These are phyloP conservation scores for Dendrobium chrysotoxum DNA, from an alignment of 106 monocot species.

Conservation along the genomic window DNA sequence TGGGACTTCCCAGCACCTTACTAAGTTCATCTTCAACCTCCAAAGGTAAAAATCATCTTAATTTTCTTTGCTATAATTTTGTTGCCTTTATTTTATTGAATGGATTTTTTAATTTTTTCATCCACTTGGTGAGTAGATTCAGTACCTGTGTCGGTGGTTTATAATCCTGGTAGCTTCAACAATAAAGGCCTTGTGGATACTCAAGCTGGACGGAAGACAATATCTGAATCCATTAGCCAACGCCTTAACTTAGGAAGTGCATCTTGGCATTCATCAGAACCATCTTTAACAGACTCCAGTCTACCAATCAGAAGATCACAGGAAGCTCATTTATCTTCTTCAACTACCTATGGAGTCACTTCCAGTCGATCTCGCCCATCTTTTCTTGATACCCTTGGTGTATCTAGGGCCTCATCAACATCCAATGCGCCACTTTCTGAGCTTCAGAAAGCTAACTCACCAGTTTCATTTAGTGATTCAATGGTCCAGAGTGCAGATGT, in stretches of 20 bases:
- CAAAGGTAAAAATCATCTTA: slow-evolving; percentile 20
- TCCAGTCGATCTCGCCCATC: slow-evolving; percentile 56
- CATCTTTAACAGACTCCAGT: slow-evolving; percentile 34
- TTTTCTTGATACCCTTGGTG: slow-evolving; percentile 82
- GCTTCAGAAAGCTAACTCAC: slow-evolving; percentile 10
- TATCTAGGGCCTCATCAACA: slow-evolving; percentile 34
- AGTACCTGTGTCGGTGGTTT: slow-evolving; percentile 13
- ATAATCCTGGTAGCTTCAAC: slow-evolving; percentile 15
- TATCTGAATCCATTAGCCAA: slow-evolving; percentile 33
- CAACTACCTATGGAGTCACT: slow-evolving; percentile 26
- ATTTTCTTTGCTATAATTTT: neutral
- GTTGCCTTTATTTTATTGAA: neutral
- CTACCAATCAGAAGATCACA: slow-evolving; percentile 24
- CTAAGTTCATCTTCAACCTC: neutral
- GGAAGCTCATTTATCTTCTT: slow-evolving; percentile 26
- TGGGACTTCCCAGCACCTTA: slow-evolving; percentile 17
- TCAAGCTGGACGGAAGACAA: slow-evolving; percentile 21
- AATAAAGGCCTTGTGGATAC: slow-evolving; percentile 1
- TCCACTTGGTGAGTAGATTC: slow-evolving; percentile 23
- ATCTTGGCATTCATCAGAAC: slow-evolving; percentile 22
- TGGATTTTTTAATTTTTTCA: slow-evolving; percentile 5
- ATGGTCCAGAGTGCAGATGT: slow-evolving; percentile 22
- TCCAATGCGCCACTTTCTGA: slow-evolving; percentile 11
- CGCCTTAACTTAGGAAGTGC: slow-evolving; percentile 34
- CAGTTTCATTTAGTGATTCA: slow-evolving; percentile 18